Conservation (phyloP, 305 asterid genomes). For the Caryopteris hybrid region DNA sequence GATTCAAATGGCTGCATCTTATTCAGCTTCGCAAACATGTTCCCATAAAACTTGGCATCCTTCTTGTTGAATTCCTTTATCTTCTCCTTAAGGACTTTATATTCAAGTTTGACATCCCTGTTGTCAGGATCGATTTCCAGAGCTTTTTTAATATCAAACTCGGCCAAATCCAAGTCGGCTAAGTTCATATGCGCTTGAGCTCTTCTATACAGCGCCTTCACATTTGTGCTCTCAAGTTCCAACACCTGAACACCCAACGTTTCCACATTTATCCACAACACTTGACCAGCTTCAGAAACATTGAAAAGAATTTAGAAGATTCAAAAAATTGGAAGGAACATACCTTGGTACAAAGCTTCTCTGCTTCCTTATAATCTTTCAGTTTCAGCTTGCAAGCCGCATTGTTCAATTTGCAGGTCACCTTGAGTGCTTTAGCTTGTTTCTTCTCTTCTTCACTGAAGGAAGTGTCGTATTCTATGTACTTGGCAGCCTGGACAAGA, state of each 20-base stretch:
- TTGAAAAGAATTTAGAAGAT: no score
- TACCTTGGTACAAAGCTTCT: conserved; percentile 63
- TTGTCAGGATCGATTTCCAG: conserved; percentile 71
- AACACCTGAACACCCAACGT: conserved; percentile 36
- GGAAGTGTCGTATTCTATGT: conserved; percentile 54
- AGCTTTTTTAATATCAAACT: conserved; percentile 57
- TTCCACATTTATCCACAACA: background rate
- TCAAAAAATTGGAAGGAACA: no score
- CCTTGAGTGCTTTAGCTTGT: conserved; percentile 49
- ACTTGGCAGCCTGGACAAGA: conserved; percentile 51
- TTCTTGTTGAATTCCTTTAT: conserved; percentile 73
- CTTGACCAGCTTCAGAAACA: background rate
- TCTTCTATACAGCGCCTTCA: conserved; percentile 72
- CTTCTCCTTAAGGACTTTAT: conserved; percentile 73
- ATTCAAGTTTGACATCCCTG: conserved; percentile 85
- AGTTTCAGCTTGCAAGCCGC: conserved; percentile 78
- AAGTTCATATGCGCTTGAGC: conserved; percentile 62
- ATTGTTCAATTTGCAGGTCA: conserved; percentile 53
- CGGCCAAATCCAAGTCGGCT: conserved; percentile 67
- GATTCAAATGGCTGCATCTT: conserved; percentile 34
- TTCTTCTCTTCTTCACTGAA: conserved; percentile 72
- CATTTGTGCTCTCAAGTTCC: conserved; percentile 57
- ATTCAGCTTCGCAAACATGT: conserved; percentile 74
- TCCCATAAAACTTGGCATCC: conserved; percentile 82
- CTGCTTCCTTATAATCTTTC: conserved; percentile 61